Percentiles rank a stretch among this genome's conserved stretches.
Evolutionary conservation across 2,329 filamentous ascomycete species (phyloP).

Genomic region (Trichoderma afroharzianum): DNA sequence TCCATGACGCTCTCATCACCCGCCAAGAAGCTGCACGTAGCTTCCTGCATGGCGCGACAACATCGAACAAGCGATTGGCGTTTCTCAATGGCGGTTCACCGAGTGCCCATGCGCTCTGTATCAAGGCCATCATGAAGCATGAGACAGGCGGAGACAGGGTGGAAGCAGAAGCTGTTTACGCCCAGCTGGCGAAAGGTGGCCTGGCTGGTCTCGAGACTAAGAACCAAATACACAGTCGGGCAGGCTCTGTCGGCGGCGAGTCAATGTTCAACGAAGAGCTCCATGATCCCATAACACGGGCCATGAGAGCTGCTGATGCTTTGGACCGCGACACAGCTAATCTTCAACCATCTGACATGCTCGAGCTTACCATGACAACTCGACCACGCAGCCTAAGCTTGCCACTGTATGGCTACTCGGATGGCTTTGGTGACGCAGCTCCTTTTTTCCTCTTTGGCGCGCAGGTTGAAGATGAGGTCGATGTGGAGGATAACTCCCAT

Average conservation of each 20-base stretch:
- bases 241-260: constrained; percentile 18
- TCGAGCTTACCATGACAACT: constrained; percentile 42
- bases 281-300: constrained; percentile 50
- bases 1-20: constrained; percentile 48
- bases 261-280: constrained; percentile 21
- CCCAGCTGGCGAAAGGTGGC: constrained; percentile 48
- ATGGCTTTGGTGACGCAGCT: constrained; percentile 41
- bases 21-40: constrained; percentile 47
- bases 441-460: constrained; percentile 49
- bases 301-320: constrained; percentile 58
- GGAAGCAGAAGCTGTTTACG: constrained; percentile 51
- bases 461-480: constrained; percentile 23
- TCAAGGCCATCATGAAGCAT: constrained; percentile 51
- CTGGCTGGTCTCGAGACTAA: constrained; percentile 36
- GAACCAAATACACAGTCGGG: constrained; percentile 22
- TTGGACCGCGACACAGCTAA: constrained; percentile 54
- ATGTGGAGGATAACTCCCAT: constrained; percentile 21
- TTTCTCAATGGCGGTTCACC: constrained; percentile 59
- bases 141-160: constrained; percentile 46
- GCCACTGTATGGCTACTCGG: constrained; percentile 43
- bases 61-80: constrained; percentile 50
- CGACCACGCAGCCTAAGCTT: constrained; percentile 49
- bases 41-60: constrained; percentile 48
- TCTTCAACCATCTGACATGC: constrained; percentile 47
- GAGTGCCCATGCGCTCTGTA: constrained; percentile 51